phyloP scores from a whole-genome alignment of 495 filamentous ascomycete genomes.

The Xylaria acuta region DNA sequence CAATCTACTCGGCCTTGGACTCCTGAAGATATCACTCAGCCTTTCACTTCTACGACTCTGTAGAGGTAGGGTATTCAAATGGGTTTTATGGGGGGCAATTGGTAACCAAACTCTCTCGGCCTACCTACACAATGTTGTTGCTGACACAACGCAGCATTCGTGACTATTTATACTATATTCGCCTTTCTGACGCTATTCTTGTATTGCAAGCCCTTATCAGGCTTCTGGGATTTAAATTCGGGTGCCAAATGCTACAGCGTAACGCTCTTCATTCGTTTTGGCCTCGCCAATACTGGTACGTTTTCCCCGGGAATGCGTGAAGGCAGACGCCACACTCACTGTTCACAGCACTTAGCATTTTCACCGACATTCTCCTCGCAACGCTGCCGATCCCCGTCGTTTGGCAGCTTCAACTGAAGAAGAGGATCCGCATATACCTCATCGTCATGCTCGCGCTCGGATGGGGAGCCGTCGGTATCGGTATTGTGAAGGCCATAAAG shows the following conservation, averaged over 20 bases:
- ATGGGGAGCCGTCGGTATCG: conserved; percentile 43
- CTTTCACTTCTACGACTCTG: conserved; percentile 39
- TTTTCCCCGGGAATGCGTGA: neutral
- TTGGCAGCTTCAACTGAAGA: conserved; percentile 52
- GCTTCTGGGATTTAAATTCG: conserved; percentile 40
- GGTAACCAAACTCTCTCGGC: conserved; percentile 32
- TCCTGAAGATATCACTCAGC: conserved; percentile 56
- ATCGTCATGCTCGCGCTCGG: conserved; percentile 53
- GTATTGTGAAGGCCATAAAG: conserved; percentile 39
- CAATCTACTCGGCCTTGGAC: conserved; percentile 49
- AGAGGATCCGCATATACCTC: conserved; percentile 47
- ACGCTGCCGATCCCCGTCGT: conserved; percentile 52
- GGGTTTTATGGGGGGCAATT: conserved; percentile 36
- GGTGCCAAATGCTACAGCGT: conserved; percentile 41
- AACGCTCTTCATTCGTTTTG: conserved; percentile 45
- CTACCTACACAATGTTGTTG: neutral
- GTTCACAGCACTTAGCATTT: conserved; percentile 47
- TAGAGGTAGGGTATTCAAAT: conserved; percentile 36
- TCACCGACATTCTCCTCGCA: conserved; percentile 55
- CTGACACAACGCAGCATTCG: conserved; percentile 38
- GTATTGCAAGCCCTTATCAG: conserved; percentile 43
- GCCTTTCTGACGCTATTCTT: conserved; percentile 45
- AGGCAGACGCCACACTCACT: neutral
- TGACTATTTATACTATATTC: conserved; percentile 42
- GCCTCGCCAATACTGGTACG: conserved; percentile 46